Evolutionary conservation across 2,329 filamentous ascomycete genomes (phyloP), one percentile per base, ranked within the genome.

Genomic region (Xylariaceae sp.): DNA sequence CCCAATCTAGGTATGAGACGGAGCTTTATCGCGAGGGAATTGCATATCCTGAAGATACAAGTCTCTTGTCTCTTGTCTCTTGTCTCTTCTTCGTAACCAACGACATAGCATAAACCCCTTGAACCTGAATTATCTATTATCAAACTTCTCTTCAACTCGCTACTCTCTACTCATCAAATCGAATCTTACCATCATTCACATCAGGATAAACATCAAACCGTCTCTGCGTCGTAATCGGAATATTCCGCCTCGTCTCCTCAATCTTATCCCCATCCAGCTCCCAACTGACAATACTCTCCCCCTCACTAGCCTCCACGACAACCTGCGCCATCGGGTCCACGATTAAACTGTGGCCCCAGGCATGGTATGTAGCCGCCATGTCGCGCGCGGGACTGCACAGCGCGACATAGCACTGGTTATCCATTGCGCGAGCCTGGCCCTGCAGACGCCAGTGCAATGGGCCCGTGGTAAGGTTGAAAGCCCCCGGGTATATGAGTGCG

Each of bases 121-220:
- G 19, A 19, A 19, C 19, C 19, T 19, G 19, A 19, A 19, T 19
- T 19, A 19, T 19, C 19, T 19, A 19, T 19, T 19, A 19, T 19
- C 19, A 19, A 19, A 19, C 1, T 19, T 19, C 19, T 19, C 19
- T 19, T 19, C 19, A 19, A 19, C 19, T 19, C 19, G 19, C 57
- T 46, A 58, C 35, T 37, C 56, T 34, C 12, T 57, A 60, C 59
- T 70, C 66, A 8, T 68, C 64, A 19, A 66, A 70, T 47, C 69
- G 66, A 29, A 77, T 68, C 54, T 77, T 74, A 1, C 81, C 85
- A 65, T 81, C 72, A 65, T 85, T 91, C 34, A 99, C 84, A 76
- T 99, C 91, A 0, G 90, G 88, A 71, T 99, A 99, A 26, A 99
- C 87, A 71, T 99, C 94, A 69, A 96, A 99, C 62, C 94, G 79